Percentiles rank a stretch among this genome's conserved stretches.
phyloP scores from a whole-genome alignment of 768 basidiomycete species.

The Russula ochroleuca region DNA sequence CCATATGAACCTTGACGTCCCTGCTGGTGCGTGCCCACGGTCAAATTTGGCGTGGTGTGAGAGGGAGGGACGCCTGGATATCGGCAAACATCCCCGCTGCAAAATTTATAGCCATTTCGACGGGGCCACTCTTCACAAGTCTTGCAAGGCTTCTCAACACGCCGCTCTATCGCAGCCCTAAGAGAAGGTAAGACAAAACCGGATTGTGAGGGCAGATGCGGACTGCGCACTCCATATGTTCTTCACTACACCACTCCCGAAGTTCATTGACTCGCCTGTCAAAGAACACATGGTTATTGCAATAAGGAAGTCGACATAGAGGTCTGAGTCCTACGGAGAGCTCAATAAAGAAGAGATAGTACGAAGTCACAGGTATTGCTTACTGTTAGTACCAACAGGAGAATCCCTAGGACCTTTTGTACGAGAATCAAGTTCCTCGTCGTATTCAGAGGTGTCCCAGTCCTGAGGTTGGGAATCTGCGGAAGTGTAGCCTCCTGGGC shows the following conservation, averaged over 20 bases:
- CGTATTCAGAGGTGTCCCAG: background rate
- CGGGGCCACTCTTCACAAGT: conserved; percentile 7
- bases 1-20: background rate
- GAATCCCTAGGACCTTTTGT: background rate
- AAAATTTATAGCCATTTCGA: background rate
- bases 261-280: conserved; percentile 1
- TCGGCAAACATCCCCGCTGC: background rate
- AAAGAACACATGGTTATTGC: background rate
- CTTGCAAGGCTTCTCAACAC: conserved; percentile 3
- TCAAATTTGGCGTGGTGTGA: background rate
- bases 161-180: background rate
- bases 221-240: conserved; percentile 4
- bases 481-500: background rate
- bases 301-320: background rate
- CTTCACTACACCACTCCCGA: conserved; percentile 12
- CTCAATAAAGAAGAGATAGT: background rate
- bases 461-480: background rate
- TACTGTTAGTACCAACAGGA: background rate
- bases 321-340: background rate
- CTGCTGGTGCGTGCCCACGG: background rate
- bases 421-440: background rate
- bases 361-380: background rate
- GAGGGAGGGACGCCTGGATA: background rate
- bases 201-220: background rate
- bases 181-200: background rate